Percentiles rank a stretch among this genome's conserved stretches.
Conservation (phyloP, 495 filamentous ascomycete genomes). For the Penicillium flavigenum region DNA sequence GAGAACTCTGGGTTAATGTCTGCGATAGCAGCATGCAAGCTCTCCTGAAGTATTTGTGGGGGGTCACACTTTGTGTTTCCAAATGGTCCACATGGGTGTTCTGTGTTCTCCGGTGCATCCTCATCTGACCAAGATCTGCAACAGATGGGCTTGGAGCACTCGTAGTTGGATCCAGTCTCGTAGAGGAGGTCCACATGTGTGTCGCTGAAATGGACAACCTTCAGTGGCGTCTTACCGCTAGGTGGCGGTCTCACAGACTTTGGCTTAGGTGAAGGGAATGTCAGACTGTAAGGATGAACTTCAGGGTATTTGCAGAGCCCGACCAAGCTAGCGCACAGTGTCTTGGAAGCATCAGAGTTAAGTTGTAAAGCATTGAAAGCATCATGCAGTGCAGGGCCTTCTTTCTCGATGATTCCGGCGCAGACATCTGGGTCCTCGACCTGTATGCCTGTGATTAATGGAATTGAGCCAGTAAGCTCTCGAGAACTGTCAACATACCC, state of each 20-base stretch:
- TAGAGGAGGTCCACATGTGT: conserved; percentile 56
- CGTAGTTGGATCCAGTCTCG: conserved; percentile 47
- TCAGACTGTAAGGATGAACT: conserved; percentile 40
- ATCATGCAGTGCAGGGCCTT: conserved; percentile 51
- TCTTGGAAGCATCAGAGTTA: conserved; percentile 46
- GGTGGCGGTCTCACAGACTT: conserved; percentile 36
- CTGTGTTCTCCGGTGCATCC: conserved; percentile 43
- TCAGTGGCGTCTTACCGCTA: conserved; percentile 47
- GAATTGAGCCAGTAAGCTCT: neutral
- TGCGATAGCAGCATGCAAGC: conserved; percentile 51
- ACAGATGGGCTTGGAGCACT: conserved; percentile 57
- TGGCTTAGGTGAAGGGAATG: conserved; percentile 47
- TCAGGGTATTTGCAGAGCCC: conserved; percentile 51
- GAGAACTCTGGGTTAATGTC: conserved; percentile 29
- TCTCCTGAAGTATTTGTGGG: conserved; percentile 50
- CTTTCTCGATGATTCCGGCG: conserved; percentile 43
- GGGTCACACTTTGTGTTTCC: conserved; percentile 54
- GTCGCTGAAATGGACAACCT: conserved; percentile 57
- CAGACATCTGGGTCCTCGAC: conserved; percentile 52
- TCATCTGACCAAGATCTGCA: conserved; percentile 47
- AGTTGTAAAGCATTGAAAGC: conserved; percentile 45
- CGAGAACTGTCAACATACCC: conserved; percentile 26
- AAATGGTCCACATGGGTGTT: conserved; percentile 46
- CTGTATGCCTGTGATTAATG: conserved; percentile 13
- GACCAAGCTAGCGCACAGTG: conserved; percentile 49